Conservation (phyloP, 208 protist species). For the Leishmania braziliensis region DNA sequence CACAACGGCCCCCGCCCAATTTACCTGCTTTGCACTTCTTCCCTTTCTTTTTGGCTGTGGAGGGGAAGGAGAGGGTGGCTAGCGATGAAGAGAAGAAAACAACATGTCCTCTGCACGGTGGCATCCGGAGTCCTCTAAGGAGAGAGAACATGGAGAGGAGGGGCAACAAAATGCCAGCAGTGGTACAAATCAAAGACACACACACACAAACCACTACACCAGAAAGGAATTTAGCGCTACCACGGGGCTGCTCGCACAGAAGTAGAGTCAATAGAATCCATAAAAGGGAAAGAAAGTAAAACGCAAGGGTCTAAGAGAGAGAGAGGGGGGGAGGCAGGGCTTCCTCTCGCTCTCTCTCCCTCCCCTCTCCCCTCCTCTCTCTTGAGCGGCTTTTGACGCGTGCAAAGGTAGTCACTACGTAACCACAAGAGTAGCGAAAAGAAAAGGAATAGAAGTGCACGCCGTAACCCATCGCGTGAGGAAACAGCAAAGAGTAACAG, state of each 20-base stretch:
- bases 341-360: too few relatives aligned
- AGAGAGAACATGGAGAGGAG: not conserved
- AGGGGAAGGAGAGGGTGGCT: not conserved
- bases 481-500: not conserved
- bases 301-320: not conserved
- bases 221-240: too few relatives aligned
- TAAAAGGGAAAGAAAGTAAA: not conserved
- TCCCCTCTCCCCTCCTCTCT: not conserved
- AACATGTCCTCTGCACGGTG: not conserved
- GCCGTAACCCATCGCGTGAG: not conserved
- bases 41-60: not conserved
- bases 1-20: not conserved
- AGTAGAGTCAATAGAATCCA: not conserved
- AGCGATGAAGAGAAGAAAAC: not conserved
- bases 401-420: not conserved
- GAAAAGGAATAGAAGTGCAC: not conserved
- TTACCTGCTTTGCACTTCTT: not conserved
- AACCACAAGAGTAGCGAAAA: not conserved
- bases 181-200: not conserved
- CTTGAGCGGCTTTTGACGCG: not conserved
- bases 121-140: not conserved
- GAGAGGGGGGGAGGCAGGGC: too few relatives aligned
- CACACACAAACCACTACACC: too few relatives aligned
- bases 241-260: not conserved
- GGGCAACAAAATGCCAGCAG: not conserved